phyloP scores from a whole-genome alignment of 805 yeast genomes.

The Clavispora carvajalis region DNA sequence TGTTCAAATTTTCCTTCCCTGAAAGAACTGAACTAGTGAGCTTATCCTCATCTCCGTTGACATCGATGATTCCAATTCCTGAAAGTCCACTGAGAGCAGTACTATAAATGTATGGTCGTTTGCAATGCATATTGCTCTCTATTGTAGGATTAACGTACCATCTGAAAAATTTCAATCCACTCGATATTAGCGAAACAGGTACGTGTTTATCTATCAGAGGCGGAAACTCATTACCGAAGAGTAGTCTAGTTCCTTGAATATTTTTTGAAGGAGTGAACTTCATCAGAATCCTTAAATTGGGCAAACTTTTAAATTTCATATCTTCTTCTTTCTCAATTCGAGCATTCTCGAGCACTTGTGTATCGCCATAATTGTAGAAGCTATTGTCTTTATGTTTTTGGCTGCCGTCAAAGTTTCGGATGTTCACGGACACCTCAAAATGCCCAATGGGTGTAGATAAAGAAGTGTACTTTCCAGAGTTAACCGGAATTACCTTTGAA shows the following conservation, averaged over 20 bases:
- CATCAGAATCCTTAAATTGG: constrained; percentile 31
- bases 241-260: constrained; percentile 47
- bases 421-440: constrained; percentile 36
- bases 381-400: constrained; percentile 29
- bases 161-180: constrained; percentile 53
- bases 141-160: constrained; percentile 60
- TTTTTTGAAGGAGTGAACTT: constrained; percentile 38
- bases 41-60: constrained; percentile 5
- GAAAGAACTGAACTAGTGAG: constrained; percentile 7
- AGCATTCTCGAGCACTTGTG: background rate
- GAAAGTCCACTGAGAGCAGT: constrained; percentile 55
- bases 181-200: constrained; percentile 44
- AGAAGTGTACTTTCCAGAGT: constrained; percentile 31
- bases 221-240: constrained; percentile 68
- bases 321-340: background rate
- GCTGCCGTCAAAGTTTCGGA: constrained; percentile 45
- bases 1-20: constrained; percentile 2
- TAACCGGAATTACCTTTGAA: constrained; percentile 37
- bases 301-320: constrained; percentile 3
- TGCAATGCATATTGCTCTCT: constrained; percentile 55
- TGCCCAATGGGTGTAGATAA: constrained; percentile 36
- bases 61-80: constrained; percentile 26
- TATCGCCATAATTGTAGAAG: constrained; percentile 25
- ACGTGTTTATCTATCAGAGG: constrained; percentile 52
- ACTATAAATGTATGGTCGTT: constrained; percentile 61